A percentile compares a stretch with the other conserved stretches of the same genome.
Conservation (phyloP, 305 asterid species). For the Solanum hybrid region DNA sequence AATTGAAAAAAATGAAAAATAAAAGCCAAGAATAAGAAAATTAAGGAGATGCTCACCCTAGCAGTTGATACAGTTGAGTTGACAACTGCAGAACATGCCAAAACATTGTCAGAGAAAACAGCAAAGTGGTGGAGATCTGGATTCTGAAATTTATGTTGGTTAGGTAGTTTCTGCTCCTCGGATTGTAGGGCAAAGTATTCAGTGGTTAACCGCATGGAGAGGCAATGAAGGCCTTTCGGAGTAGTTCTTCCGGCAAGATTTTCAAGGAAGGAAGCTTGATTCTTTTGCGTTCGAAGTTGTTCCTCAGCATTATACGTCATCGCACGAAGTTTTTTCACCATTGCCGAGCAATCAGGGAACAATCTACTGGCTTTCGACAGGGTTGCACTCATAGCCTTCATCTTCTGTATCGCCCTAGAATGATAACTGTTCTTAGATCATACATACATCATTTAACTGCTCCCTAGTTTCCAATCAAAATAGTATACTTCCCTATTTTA, state of each 20-base stretch:
- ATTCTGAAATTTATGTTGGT: constrained; percentile 46
- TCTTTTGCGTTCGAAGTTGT: constrained; percentile 59
- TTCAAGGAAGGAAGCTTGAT: constrained; percentile 66
- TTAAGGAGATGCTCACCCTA: constrained; percentile 29
- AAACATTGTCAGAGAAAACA: constrained; percentile 76
- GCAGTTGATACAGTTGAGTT: constrained; percentile 79
- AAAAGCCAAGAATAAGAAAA: neutral
- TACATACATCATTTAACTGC: constrained; percentile 2
- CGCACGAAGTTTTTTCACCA: constrained; percentile 77
- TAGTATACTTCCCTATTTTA: neutral
- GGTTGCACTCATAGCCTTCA: constrained; percentile 75
- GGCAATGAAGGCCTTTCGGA: constrained; percentile 89
- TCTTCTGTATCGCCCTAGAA: constrained; percentile 84
- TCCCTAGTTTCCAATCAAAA: neutral
- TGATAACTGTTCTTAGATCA: constrained; percentile 18
- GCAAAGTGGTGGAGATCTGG: constrained; percentile 74
- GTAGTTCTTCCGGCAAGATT: constrained; percentile 84
- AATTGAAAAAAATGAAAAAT: neutral
- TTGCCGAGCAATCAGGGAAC: constrained; percentile 83
- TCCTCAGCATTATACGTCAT: constrained; percentile 83
- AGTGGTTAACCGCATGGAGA: constrained; percentile 77
- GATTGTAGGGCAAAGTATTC: constrained; percentile 63
- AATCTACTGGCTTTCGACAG: constrained; percentile 59
- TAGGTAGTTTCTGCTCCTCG: constrained; percentile 45
- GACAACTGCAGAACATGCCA: constrained; percentile 90